Percentiles rank a stretch among this genome's conserved stretches.
Conservation (phyloP, 2,329 filamentous ascomycete species). For the Microcyclosporella mali region DNA sequence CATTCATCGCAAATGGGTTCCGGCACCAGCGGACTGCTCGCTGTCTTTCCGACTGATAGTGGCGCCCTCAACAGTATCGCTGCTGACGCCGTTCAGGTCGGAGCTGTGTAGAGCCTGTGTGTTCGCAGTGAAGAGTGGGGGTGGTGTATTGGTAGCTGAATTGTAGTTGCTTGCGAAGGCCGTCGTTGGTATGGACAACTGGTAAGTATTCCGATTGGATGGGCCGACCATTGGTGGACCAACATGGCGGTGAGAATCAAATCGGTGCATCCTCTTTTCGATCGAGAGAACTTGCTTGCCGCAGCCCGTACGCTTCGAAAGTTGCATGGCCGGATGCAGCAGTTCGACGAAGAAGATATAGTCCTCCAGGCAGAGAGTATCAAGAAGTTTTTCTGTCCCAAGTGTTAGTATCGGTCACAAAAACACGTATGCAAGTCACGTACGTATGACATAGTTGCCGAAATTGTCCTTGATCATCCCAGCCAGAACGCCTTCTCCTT, state of each 20-base stretch:
- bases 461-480: constrained; percentile 82
- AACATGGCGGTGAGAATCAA: constrained; percentile 25
- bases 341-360: constrained; percentile 37
- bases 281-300: constrained; percentile 43
- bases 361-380: constrained; percentile 37
- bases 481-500: constrained; percentile 62
- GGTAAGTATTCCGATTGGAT: constrained; percentile 8
- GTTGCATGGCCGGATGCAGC: constrained; percentile 41
- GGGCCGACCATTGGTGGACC: constrained; percentile 5
- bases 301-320: constrained; percentile 37
- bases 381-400: constrained; percentile 68
- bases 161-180: constrained; percentile 22
- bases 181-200: constrained; percentile 8
- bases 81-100: constrained; percentile 27
- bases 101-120: constrained; percentile 26
- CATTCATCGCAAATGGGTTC: constrained; percentile 12
- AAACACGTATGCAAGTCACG: constrained; percentile 39
- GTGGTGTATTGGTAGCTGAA: constrained; percentile 25
- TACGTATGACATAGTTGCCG: constrained; percentile 95
- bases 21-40: constrained; percentile 16
- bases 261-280: constrained; percentile 46
- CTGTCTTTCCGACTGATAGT: constrained; percentile 24
- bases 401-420: not conserved
- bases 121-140: constrained; percentile 24
- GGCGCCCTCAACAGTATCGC: constrained; percentile 32